Conservation (phyloP, 1,284 basidiomycete species). For the Puccinia hordei region DNA sequence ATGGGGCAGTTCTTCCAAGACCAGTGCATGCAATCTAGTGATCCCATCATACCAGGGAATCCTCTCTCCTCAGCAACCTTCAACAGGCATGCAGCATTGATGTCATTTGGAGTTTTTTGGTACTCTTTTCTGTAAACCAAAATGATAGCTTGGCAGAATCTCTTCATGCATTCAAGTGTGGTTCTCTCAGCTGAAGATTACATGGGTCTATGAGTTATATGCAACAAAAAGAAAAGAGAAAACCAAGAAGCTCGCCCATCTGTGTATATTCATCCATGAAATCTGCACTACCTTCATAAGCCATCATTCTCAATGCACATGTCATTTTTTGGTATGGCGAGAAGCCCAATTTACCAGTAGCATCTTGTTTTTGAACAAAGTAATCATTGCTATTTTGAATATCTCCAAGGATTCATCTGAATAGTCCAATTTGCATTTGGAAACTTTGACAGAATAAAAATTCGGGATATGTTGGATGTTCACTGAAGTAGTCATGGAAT, state of each 20-base stretch:
- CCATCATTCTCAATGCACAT: too few relatives aligned
- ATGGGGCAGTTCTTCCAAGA: slow-evolving; percentile 35
- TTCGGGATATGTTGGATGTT: too few relatives aligned
- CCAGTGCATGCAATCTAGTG: slow-evolving; percentile 40
- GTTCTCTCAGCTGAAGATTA: not conserved
- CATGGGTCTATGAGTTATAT: not conserved
- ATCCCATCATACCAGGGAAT: slow-evolving; percentile 38
- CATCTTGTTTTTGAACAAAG: slow-evolving; percentile 12
- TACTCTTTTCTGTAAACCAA: too few relatives aligned
- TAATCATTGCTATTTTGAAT: too few relatives aligned
- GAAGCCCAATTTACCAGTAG: slow-evolving; percentile 12
- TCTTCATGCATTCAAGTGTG: too few relatives aligned
- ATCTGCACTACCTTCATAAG: too few relatives aligned
- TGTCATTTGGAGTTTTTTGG: too few relatives aligned
- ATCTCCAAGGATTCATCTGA: not conserved
- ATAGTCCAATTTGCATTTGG: not conserved
- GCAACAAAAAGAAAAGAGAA: not conserved
- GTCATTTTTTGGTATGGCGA: not conserved
- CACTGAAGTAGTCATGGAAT: too few relatives aligned
- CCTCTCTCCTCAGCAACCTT: slow-evolving; percentile 19
- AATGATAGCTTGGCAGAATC: too few relatives aligned
- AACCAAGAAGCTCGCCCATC: too few relatives aligned
- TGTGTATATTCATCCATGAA: not conserved
- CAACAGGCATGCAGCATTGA: too few relatives aligned
- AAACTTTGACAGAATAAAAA: too few relatives aligned